These are phyloP conservation scores for Ananas comosus DNA, from an alignment of 176 grass and related monocot genomes.

Conservation along the genomic window DNA sequence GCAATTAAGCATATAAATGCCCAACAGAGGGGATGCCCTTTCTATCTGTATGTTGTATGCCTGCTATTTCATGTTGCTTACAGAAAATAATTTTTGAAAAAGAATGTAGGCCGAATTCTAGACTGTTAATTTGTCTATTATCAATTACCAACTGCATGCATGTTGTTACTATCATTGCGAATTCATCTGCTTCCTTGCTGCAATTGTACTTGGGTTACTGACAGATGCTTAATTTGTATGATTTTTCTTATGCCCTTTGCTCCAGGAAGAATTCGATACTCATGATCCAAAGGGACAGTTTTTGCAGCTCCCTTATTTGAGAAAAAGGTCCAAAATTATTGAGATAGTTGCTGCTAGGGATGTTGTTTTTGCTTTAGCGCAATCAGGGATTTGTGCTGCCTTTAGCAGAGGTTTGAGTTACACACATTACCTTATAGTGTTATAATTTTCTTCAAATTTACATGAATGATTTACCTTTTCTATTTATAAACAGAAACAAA, in stretches of 20 bases:
- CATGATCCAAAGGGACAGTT: conserved; percentile 73
- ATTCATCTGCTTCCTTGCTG: neutral
- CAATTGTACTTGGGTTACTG: neutral
- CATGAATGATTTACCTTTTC: conserved; percentile 10
- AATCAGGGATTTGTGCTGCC: conserved; percentile 82
- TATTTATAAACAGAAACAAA: conserved; percentile 55
- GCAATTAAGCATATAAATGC: too few relatives aligned
- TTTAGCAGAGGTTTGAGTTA: conserved; percentile 72
- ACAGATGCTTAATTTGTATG: conserved; percentile 17
- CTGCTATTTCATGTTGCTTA: neutral
- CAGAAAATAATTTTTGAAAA: neutral
- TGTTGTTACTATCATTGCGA: neutral
- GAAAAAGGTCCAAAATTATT: conserved; percentile 93
- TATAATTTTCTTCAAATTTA: conserved; percentile 8
- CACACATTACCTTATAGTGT: neutral
- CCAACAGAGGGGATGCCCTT: too few relatives aligned
- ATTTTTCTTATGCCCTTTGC: conserved; percentile 11
- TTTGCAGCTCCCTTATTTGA: conserved; percentile 54
- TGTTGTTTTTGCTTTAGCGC: conserved; percentile 78
- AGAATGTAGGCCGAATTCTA: neutral
- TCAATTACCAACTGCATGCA: conserved; percentile 4
- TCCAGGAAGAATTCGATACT: conserved; percentile 85
- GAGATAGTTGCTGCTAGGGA: conserved; percentile 81
- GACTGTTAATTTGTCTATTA: neutral
- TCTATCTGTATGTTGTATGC: too few relatives aligned